phyloP scores from a whole-genome alignment of 495 filamentous ascomycete genomes.

The Cercophora sp. region DNA sequence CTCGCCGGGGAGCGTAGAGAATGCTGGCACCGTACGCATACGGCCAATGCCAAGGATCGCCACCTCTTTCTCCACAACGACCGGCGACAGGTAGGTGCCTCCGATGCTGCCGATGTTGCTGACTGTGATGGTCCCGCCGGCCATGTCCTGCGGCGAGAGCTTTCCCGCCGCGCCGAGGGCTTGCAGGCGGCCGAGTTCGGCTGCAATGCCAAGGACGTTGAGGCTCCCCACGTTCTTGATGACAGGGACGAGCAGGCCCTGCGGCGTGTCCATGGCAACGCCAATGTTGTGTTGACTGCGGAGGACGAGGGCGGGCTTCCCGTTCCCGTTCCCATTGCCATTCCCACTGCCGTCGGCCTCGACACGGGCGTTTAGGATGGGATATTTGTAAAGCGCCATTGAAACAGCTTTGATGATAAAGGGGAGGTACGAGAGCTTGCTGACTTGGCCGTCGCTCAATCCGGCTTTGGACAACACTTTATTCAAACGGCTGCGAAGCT shows the following conservation, averaged over 20 bases:
- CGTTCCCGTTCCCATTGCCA: conserved; percentile 48
- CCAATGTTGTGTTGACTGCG: conserved; percentile 90
- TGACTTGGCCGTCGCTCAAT: conserved; percentile 35
- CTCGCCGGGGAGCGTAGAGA: conserved; percentile 44
- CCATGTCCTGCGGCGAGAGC: conserved; percentile 70
- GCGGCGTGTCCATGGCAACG: conserved; percentile 90
- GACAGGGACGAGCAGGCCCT: conserved; percentile 89
- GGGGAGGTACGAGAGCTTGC: conserved; percentile 81
- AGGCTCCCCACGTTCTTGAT: conserved; percentile 75
- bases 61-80: conserved; percentile 85
- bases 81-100: conserved; percentile 83
- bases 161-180: conserved; percentile 66
- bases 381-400: conserved; percentile 72
- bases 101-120: conserved; percentile 98
- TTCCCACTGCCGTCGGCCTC: conserved; percentile 54
- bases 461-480: conserved; percentile 41
- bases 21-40: conserved; percentile 69
- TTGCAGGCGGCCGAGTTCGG: conserved; percentile 71
- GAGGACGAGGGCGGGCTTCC: conserved; percentile 67
- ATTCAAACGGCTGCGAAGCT: conserved; percentile 68
- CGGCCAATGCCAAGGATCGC: conserved; percentile 89
- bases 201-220: conserved; percentile 71
- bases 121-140: conserved; percentile 87
- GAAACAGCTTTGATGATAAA: conserved; percentile 96
- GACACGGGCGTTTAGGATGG: conserved; percentile 81